These are phyloP conservation scores for Cyberlindnera bimundalis DNA, from an alignment of 805 yeast species.

Conservation along the genomic window DNA sequence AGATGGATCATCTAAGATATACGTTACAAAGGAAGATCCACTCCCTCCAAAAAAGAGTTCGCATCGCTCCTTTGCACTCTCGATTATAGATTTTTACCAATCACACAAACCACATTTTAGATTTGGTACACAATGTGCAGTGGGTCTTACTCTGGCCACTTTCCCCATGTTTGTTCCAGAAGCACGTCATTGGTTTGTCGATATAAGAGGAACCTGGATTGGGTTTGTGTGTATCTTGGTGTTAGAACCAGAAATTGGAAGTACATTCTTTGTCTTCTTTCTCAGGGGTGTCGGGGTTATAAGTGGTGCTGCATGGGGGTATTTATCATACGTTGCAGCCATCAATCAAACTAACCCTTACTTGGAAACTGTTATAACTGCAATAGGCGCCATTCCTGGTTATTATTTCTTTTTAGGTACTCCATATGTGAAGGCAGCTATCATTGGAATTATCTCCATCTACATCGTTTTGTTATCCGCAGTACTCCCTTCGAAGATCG, in stretches of 20 bases:
- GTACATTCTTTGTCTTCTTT: conserved; percentile 45
- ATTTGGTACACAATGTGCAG: conserved; percentile 44
- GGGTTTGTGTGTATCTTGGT: conserved; percentile 51
- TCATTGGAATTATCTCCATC: conserved; percentile 44
- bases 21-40: background rate
- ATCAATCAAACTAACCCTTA: conserved; percentile 37
- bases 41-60: background rate
- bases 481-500: conserved; percentile 34
- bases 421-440: conserved; percentile 49
- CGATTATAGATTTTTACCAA: conserved; percentile 9
- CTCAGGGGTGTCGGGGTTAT: conserved; percentile 45
- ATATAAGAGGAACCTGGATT: conserved; percentile 48
- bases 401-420: conserved; percentile 43
- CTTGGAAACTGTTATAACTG: conserved; percentile 40
- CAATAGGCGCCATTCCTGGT: conserved; percentile 43
- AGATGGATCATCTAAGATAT: conserved; percentile 12
- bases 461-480: conserved; percentile 47
- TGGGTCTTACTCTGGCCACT: conserved; percentile 44
- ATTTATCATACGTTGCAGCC: conserved; percentile 44
- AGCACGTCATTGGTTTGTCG: conserved; percentile 45
- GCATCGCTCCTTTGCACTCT: background rate
- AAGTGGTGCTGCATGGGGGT: conserved; percentile 48
- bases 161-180: conserved; percentile 50
- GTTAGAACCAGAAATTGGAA: conserved; percentile 49
- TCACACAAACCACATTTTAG: conserved; percentile 35